These are phyloP conservation scores for Paecilomyces dactylethromorphus DNA, from an alignment of 2,329 filamentous ascomycete species.

Conservation along the genomic window DNA sequence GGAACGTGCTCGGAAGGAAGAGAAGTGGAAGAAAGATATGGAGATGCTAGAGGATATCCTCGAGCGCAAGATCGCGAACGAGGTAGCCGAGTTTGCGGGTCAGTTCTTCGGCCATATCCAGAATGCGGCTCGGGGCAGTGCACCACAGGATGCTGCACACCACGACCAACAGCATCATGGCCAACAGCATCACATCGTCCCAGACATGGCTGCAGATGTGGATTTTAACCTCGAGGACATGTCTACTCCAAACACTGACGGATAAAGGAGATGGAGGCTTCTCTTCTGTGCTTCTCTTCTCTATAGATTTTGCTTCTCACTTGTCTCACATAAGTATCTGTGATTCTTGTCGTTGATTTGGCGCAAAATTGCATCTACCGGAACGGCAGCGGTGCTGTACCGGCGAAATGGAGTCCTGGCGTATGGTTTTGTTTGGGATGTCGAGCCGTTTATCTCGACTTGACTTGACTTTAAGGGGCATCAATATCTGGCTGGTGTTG, in stretches of 20 bases:
- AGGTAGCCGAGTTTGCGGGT: slow-evolving; percentile 34
- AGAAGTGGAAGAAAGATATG: slow-evolving; percentile 36
- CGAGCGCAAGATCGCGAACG: slow-evolving; percentile 35
- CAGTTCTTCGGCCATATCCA: slow-evolving; percentile 30
- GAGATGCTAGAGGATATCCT: slow-evolving; percentile 33
- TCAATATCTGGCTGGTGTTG: not conserved
- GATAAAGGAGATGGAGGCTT: not conserved
- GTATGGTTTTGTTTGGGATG: not conserved
- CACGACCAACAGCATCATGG: not conserved
- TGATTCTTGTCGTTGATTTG: not conserved
- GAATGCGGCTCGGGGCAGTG: not conserved
- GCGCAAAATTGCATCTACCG: not conserved
- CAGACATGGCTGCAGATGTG: not conserved
- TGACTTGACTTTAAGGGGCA: not conserved
- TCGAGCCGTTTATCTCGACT: not conserved
- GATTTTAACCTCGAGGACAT: not conserved
- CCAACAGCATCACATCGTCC: not conserved
- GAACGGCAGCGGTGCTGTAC: not conserved
- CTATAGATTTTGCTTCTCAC: not conserved
- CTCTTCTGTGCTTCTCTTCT: not conserved
- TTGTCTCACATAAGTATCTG: not conserved
- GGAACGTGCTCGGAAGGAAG: slow-evolving; percentile 30
- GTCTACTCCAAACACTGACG: not conserved
- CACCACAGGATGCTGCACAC: not conserved
- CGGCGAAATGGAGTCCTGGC: not conserved